These are phyloP conservation scores for Cyclocybe aegerita DNA, from an alignment of 768 basidiomycete genomes.

Conservation along the genomic window DNA sequence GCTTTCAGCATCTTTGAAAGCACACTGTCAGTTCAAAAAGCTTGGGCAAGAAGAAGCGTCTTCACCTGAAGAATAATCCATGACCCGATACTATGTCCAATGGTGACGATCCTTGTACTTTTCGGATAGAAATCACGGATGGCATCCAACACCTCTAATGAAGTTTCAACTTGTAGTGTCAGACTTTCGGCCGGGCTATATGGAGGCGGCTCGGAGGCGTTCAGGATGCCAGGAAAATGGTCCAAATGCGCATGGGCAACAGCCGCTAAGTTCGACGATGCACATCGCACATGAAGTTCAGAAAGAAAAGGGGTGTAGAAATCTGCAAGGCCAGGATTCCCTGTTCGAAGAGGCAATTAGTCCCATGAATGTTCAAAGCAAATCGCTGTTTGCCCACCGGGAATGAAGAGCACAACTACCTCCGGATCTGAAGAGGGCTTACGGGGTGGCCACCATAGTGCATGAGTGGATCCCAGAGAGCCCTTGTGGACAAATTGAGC, in stretches of 20 bases:
- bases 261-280: conserved; percentile 43
- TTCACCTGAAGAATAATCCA: conserved; percentile 67
- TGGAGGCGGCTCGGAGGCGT: conserved; percentile 6
- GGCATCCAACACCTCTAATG: conserved; percentile 53
- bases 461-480: conserved; percentile 41
- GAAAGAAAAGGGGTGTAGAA: conserved; percentile 71
- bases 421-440: conserved; percentile 22
- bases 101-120: conserved; percentile 41
- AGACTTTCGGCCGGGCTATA: conserved; percentile 33
- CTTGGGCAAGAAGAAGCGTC: conserved; percentile 16
- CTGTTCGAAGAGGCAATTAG: conserved; percentile 22
- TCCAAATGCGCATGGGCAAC: conserved; percentile 64
- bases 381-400: conserved; percentile 29
- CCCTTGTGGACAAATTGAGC: conserved; percentile 38
- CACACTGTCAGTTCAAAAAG: neutral
- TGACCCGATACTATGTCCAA: conserved; percentile 72
- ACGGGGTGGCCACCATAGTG: conserved; percentile 51
- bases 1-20: conserved; percentile 48
- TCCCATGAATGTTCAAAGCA: neutral
- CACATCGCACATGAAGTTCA: conserved; percentile 40
- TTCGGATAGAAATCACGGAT: conserved; percentile 29
- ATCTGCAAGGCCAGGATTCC: conserved; percentile 58
- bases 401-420: conserved; percentile 46
- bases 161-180: conserved; percentile 50
- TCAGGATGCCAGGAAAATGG: conserved; percentile 48